A percentile compares a stretch with the other conserved stretches of the same genome.
Conservation (phyloP, 805 yeast species). For the Hemisphaericaspora nanyangensis region DNA sequence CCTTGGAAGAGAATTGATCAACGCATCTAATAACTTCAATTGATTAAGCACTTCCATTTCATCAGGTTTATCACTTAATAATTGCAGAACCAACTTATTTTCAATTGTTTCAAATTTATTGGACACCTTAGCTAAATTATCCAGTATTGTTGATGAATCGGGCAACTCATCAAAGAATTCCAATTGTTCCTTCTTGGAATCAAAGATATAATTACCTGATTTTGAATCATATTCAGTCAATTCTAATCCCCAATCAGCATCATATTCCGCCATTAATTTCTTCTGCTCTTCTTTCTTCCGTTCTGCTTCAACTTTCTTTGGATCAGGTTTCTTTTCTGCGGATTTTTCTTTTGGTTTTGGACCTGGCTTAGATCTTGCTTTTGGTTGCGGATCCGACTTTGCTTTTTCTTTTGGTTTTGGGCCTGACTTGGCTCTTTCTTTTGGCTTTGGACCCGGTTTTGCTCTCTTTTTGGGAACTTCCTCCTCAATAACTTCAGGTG, state of each 20-base stretch:
- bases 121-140: slow-evolving; percentile 15
- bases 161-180: slow-evolving; percentile 24
- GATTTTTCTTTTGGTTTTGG: slow-evolving; percentile 6
- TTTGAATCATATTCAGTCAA: slow-evolving; percentile 20
- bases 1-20: slow-evolving; percentile 22
- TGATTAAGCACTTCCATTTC: slow-evolving; percentile 14
- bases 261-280: slow-evolving; percentile 19
- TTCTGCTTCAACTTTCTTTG: slow-evolving; percentile 11
- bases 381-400: slow-evolving; percentile 1
- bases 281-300: slow-evolving; percentile 10
- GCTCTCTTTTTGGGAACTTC: slow-evolving; percentile 16
- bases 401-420: slow-evolving; percentile 7
- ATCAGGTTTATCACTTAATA: slow-evolving; percentile 11
- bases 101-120: slow-evolving; percentile 10
- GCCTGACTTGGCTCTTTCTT: slow-evolving; percentile 3
- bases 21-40: slow-evolving; percentile 13
- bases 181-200: slow-evolving; percentile 25
- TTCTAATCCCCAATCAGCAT: slow-evolving; percentile 45
- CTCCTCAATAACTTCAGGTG: slow-evolving; percentile 37
- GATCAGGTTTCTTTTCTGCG: slow-evolving; percentile 6
- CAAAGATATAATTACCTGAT: slow-evolving; percentile 34
- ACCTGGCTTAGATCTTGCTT: background rate
- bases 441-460: slow-evolving; percentile 9
- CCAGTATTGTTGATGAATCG: slow-evolving; percentile 17
- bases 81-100: slow-evolving; percentile 5